Base-by-base conservation (phyloP, 495 filamentous ascomycete species). In the Tuber microsphaerosporum region DNA sequence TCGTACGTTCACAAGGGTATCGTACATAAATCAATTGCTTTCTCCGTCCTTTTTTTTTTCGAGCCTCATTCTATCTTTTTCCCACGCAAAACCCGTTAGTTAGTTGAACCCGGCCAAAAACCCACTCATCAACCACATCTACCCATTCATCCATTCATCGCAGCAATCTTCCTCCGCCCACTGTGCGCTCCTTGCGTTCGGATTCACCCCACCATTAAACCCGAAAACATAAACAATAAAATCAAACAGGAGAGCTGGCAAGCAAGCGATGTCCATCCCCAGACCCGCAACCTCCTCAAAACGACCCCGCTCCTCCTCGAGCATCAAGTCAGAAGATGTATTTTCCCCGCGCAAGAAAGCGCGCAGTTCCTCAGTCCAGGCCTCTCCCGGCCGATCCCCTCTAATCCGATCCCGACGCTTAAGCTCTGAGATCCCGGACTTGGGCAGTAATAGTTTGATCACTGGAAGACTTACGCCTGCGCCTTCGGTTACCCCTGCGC, bases 361-460 rank as follows among this genome's bases (percentile, higher is more conserved):
- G 70, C 76, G 71, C 37, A 74, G 71, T 69, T 77, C 70, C 12
- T 73, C 73, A 48, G 70, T 48, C 20, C 61, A 48, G 16, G 26
- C 56, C 42, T 44, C 73, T 34, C 65, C 76, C 42, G 41, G 73
- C 37, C 77, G 77, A 14, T 79, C 77, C 7, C 77, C 77, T 14
- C 73, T 79, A 0, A 70, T 79, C 41, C 77, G 77, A 37, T 70
- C 77, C 1, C 76, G 76, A 1, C 77, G 76, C 19, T 34, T 75
- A 44, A 78, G 76, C 37, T 75, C 76, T 34, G 76, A 65, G 56
- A n/a, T 65, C 26, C 56, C 56, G 6, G 56, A 65, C 26, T 14
- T 65, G 31, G 34, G 56, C 56, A 65, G 31, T 17, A 65, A 31
- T 14, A 61, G 56, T 65, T 34, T 34, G 31, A 16, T 65, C 14